These are phyloP conservation scores for Achaetomiella virescens DNA, from an alignment of 495 filamentous ascomycete genomes.

Conservation along the genomic window DNA sequence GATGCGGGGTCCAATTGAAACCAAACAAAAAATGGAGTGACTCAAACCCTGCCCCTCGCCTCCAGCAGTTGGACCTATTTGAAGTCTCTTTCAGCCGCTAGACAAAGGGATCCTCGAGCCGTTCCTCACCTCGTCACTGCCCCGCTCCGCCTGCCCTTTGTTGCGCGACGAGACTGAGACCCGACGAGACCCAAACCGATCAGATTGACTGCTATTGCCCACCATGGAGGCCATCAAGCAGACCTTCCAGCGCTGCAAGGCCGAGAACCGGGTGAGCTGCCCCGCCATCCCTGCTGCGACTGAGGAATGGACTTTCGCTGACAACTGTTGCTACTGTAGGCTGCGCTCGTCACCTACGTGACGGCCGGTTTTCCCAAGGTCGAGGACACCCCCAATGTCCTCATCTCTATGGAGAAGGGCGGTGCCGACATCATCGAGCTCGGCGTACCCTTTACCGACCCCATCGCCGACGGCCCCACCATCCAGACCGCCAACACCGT, in stretches of 20 bases:
- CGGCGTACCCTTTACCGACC: conserved; percentile 93
- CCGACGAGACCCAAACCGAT: too few species aligned
- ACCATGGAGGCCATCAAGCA: conserved; percentile 72
- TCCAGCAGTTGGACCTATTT: background rate
- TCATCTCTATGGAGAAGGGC: conserved; percentile 86
- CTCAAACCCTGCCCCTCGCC: conserved; percentile 12
- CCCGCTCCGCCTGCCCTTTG: background rate
- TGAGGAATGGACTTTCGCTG: conserved; percentile 10
- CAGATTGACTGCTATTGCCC: conserved; percentile 12
- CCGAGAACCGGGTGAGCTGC: conserved; percentile 54
- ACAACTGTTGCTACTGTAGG: conserved; percentile 25
- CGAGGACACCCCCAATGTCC: conserved; percentile 71
- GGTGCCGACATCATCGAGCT: conserved; percentile 84
- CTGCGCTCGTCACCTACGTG: conserved; percentile 90
- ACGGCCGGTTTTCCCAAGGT: conserved; percentile 90
- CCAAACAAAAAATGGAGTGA: conserved; percentile 4
- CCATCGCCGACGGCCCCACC: conserved; percentile 90
- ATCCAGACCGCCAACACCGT: conserved; percentile 88
- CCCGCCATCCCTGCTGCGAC: conserved; percentile 19
- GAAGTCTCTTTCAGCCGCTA: background rate
- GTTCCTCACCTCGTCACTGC: background rate
- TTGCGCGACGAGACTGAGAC: background rate
- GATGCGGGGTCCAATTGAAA: background rate
- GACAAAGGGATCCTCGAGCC: background rate
- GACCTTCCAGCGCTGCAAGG: conserved; percentile 84